Evolutionary conservation across 2,329 filamentous ascomycete genomes (phyloP), one percentile per base, ranked within the genome.

Genomic region (Lachnellula subtilissima): DNA sequence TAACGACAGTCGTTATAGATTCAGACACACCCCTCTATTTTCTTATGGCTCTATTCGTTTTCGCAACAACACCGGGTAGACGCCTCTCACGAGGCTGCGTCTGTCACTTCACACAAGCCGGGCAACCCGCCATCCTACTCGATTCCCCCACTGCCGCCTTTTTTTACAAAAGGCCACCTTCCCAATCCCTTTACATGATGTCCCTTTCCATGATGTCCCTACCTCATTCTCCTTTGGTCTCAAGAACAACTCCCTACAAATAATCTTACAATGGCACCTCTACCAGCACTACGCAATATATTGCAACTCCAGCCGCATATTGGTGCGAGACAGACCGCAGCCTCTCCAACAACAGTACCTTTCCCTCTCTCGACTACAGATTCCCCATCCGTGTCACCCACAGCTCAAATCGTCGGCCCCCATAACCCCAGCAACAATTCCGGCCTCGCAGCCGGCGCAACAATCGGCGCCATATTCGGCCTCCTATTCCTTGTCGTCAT

Each of bases 401-500:
- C 53, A n/a, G n/a, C 42, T n/a, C 5, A 19, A 8, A 45, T 51
- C 22, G 32, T 48, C 15, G 47, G 25, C 25, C 48, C 53, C 22
- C 22, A 19, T 19, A 35, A 32, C 49, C 23, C 17, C 9, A 3
- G 5, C 42, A 36, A 25, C 25, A 32, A 48, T 50, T 43, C 35
- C 17, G 25, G 42, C 39, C 42, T 39, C 35, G n/a, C 40, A 23
- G 28, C 48, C n/a, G 52, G 48, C 9, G 55, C 50, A 4, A 23
- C 51, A 5, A 53, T 69, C 1, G 65, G 65, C 39, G 54, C 62
- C 42, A 55, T 69, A n/a, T 50, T 74, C 40, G 69, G 66, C 36
- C 54, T 64, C 35, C 57, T 75, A 14, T 48, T 69, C 4, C 63
- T 71, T 1, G 65, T 75, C 54, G 71, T 72, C 22, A 65, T 70